phyloP scores from a whole-genome alignment of 495 filamentous ascomycete species.

The Talaromyces borbonicus region DNA sequence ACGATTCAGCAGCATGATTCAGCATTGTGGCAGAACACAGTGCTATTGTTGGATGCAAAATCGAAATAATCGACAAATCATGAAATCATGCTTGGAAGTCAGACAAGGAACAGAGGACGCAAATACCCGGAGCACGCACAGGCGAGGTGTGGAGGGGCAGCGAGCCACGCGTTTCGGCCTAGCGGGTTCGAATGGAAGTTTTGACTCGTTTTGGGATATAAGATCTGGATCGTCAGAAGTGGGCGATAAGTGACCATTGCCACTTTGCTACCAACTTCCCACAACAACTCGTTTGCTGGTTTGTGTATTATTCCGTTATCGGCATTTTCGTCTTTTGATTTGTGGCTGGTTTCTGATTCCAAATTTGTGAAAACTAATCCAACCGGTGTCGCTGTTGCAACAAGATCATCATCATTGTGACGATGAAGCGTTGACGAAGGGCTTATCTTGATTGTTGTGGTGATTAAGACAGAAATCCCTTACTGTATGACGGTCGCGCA shows the following conservation, averaged over 20 bases:
- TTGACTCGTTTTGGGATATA: constrained; percentile 22
- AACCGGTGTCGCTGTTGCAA: no score
- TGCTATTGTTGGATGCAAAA: background rate
- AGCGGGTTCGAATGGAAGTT: constrained; percentile 16
- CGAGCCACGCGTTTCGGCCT: background rate
- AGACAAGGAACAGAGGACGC: background rate
- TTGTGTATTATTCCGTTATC: constrained; percentile 1
- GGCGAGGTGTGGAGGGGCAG: constrained; percentile 11
- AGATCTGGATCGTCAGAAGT: constrained; percentile 8
- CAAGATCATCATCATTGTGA: constrained; percentile 1
- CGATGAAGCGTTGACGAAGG: no score
- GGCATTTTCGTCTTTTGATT: background rate
- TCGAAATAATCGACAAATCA: background rate
- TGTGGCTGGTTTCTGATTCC: background rate
- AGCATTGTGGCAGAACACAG: background rate
- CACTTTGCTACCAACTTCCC: constrained; percentile 1
- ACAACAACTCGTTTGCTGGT: background rate
- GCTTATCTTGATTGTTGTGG: no score
- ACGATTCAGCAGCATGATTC: no score
- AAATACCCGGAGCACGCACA: constrained; percentile 1
- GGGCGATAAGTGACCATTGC: background rate
- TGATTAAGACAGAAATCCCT: no score
- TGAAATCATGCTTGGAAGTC: background rate
- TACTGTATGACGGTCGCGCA: no score
- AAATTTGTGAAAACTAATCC: background rate